phyloP scores from a whole-genome alignment of 2,329 filamentous ascomycete species.

The Thermochaetoides dissita region DNA sequence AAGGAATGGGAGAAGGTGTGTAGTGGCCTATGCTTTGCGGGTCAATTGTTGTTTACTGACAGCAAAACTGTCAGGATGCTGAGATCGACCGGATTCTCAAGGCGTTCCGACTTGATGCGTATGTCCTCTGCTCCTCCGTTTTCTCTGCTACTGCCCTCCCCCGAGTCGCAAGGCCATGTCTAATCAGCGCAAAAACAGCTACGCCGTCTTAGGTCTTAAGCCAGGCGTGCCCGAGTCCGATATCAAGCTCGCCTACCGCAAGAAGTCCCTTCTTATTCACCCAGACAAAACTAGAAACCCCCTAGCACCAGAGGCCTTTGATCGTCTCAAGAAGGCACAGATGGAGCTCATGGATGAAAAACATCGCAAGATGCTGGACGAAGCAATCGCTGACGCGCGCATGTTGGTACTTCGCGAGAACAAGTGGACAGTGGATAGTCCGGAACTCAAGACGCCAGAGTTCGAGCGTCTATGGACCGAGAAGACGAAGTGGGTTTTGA shows the following conservation, averaged over 20 bases:
- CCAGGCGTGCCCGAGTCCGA: slow-evolving; percentile 90
- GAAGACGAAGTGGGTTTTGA: slow-evolving; percentile 77
- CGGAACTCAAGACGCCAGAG: slow-evolving; percentile 69
- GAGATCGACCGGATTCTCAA: slow-evolving; percentile 91
- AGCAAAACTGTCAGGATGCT: slow-evolving; percentile 50
- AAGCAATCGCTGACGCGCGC: slow-evolving; percentile 89
- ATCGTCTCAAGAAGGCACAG: slow-evolving; percentile 90
- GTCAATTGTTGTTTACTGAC: slow-evolving; percentile 9
- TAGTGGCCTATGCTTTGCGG: background rate
- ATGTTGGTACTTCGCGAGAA: slow-evolving; percentile 88
- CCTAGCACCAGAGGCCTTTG: slow-evolving; percentile 84
- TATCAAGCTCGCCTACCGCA: slow-evolving; percentile 88
- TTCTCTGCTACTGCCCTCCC: background rate
- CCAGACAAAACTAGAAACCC: slow-evolving; percentile 94
- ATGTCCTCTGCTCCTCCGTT: slow-evolving; percentile 14
- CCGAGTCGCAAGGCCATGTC: too few species aligned
- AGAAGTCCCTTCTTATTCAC: slow-evolving; percentile 97
- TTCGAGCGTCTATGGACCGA: slow-evolving; percentile 80
- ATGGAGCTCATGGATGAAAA: slow-evolving; percentile 89
- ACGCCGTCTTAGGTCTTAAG: slow-evolving; percentile 88
- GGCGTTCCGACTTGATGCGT: slow-evolving; percentile 64
- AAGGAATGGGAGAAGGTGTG: slow-evolving; percentile 82
- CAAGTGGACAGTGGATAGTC: slow-evolving; percentile 80
- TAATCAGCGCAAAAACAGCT: slow-evolving; percentile 32
- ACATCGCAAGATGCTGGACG: slow-evolving; percentile 71